These are phyloP conservation scores for Ogataea thermomethanolica DNA, from an alignment of 805 yeast species.

Conservation along the genomic window DNA sequence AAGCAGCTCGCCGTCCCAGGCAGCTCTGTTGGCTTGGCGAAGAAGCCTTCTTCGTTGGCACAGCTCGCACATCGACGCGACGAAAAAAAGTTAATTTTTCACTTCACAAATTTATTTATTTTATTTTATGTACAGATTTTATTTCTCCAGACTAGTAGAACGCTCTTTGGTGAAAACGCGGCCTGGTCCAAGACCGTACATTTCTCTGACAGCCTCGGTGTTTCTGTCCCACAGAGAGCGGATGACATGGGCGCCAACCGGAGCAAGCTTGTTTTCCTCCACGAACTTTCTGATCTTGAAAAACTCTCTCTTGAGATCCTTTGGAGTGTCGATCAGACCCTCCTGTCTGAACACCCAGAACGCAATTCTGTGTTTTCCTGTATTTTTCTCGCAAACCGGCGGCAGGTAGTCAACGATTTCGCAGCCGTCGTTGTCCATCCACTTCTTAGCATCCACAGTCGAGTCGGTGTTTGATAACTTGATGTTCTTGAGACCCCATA, in stretches of 20 bases:
- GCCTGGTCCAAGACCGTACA: conserved; percentile 73
- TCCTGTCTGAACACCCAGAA: conserved; percentile 88
- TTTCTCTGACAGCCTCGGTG: conserved; percentile 61
- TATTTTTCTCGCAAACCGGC: conserved; percentile 85
- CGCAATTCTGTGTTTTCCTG: conserved; percentile 75
- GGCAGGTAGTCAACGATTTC: conserved; percentile 66
- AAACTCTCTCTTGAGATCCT: conserved; percentile 37
- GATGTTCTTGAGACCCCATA: conserved; percentile 74
- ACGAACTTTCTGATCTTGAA: conserved; percentile 77
- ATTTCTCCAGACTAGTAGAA: conserved; percentile 7
- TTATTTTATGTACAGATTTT: conserved; percentile 11
- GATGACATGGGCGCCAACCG: conserved; percentile 93
- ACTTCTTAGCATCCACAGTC: conserved; percentile 45
- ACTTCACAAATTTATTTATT: not conserved
- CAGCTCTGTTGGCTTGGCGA: conserved; percentile 39
- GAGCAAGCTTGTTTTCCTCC: conserved; percentile 48
- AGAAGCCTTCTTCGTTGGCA: conserved; percentile 31
- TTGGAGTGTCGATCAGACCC: conserved; percentile 22
- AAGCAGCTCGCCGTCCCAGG: conserved; percentile 53
- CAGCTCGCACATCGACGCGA: conserved; percentile 1
- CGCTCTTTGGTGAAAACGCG: conserved; percentile 69
- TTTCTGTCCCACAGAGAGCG: conserved; percentile 80
- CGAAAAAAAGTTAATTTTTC: not conserved
- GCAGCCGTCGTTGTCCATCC: conserved; percentile 35
- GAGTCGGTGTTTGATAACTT: conserved; percentile 56